Evolutionary conservation across 371 early-diverging fungal species (phyloP).

Genomic region (Mycotypha africana): DNA sequence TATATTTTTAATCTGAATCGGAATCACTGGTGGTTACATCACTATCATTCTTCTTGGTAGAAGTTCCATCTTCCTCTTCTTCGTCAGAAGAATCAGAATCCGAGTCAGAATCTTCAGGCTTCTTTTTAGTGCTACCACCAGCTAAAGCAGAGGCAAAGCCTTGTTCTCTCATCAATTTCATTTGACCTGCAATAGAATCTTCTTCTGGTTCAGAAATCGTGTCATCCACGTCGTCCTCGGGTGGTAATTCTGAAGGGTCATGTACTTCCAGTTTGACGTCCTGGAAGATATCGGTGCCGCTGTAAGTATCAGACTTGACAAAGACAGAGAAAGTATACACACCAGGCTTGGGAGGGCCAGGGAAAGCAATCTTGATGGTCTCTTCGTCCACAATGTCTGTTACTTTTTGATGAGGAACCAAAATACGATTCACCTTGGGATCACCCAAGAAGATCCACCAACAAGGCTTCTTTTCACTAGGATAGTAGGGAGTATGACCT

Average conservation of each 20-base stretch:
- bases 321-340: constrained; percentile 76
- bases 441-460: constrained; percentile 95
- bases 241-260: constrained; percentile 65
- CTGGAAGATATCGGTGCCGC: constrained; percentile 75
- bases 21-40: constrained; percentile 13
- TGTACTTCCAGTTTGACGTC: constrained; percentile 72
- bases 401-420: constrained; percentile 74
- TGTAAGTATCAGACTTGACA: constrained; percentile 85
- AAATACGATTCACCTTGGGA: constrained; percentile 74
- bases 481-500: constrained; percentile 68
- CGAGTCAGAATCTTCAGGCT: constrained; percentile 24
- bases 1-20: constrained; percentile 15
- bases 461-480: constrained; percentile 70
- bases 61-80: constrained; percentile 23
- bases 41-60: too few relatives aligned
- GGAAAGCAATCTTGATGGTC: constrained; percentile 84
- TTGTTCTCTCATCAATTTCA: constrained; percentile 79
- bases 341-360: constrained; percentile 88
- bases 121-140: constrained; percentile 42
- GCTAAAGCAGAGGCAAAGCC: constrained; percentile 56
- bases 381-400: constrained; percentile 67
- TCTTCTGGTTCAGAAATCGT: constrained; percentile 96
- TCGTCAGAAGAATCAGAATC: constrained; percentile 17
- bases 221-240: constrained; percentile 76
- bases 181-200: constrained; percentile 91